phyloP scores from a whole-genome alignment of 108 stramenopile genomes.

The Parietichytrium sp. region DNA sequence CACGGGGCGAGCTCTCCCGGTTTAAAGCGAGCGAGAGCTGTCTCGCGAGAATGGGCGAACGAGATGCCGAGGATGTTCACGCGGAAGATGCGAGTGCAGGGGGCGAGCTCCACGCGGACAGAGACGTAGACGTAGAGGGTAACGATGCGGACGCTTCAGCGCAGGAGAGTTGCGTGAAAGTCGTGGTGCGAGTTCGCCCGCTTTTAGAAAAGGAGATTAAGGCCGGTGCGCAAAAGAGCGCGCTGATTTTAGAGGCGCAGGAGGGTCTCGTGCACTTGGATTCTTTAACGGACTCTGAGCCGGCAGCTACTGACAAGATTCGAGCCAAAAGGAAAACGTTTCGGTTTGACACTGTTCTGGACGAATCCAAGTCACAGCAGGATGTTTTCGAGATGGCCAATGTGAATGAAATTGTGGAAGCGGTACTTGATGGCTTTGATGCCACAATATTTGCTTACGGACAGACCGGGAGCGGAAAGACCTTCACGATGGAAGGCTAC shows the following conservation, averaged over 20 bases:
- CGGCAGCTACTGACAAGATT: neutral
- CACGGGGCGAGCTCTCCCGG: too few relatives aligned
- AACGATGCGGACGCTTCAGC: neutral
- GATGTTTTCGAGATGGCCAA: neutral
- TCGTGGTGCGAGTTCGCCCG: constrained; percentile 8
- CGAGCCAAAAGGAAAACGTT: neutral
- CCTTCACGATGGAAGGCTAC: constrained; percentile 35
- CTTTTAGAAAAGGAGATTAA: neutral
- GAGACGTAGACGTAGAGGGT: neutral
- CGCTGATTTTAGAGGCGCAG: neutral
- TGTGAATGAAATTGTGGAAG: neutral
- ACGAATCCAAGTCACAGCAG: neutral
- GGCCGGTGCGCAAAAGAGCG: neutral
- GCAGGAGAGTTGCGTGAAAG: neutral
- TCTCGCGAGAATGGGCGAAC: too few relatives aligned
- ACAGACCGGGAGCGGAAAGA: constrained; percentile 39
- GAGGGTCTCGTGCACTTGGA: neutral
- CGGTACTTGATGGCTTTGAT: constrained; percentile 4
- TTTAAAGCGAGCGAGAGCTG: too few relatives aligned
- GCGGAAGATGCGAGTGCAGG: neutral
- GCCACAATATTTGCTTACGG: constrained; percentile 38
- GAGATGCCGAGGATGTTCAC: neutral
- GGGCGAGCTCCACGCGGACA: neutral
- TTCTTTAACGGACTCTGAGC: too few relatives aligned
- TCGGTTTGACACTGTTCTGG: neutral